Evolutionary conservation across 768 basidiomycete genomes (phyloP), one percentile per base, ranked within the genome.

Genomic region (Serendipita sp.): DNA sequence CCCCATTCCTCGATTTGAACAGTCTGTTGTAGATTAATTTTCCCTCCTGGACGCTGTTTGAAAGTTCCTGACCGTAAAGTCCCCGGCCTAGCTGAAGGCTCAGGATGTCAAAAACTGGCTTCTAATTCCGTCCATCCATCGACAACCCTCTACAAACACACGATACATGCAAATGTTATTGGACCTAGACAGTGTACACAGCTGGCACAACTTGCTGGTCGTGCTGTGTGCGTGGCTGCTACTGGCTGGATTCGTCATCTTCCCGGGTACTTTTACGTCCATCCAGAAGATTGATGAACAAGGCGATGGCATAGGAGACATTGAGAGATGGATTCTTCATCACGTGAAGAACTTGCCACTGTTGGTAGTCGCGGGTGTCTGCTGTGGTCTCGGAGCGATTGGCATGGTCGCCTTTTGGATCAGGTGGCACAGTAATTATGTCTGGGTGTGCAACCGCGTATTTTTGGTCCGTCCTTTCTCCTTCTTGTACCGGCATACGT

Each of bases 161-260:
- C 77, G 77, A 37, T 85, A 85, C 68, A 76, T 83, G 67, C 79
- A 78, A 63, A 85, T 85, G 83, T 75, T 85, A 30, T 77, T 85
- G 38, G 83, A 82, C 3, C 72, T 84, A 24, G 83, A 84, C 68
- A 76, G 74, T 44, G 84, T 85, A 48, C 80, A 82, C 16, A 68
- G 71, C 2, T 24, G 79, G 46, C 75, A 79, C 70, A 82, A 83
- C 64, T 64, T 82, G 13, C 70, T 79, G n/a, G 78, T 80, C 2
- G 76, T 76, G 5, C 83, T 85, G 73, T 84, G 81, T 68, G 83
- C 80, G 7, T 85, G 83, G 83, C 77, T 85, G 64, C 69, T 84
- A 63, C 74, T 85, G 28, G 83, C 83, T 7, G 83, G 83, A 5
- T 85, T 85, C 69, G 73, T 85, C 16, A 74, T 85, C 34, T 83